phyloP scores from a whole-genome alignment of 1,284 basidiomycete species.

The Cutaneotrichosporon daszewskae region DNA sequence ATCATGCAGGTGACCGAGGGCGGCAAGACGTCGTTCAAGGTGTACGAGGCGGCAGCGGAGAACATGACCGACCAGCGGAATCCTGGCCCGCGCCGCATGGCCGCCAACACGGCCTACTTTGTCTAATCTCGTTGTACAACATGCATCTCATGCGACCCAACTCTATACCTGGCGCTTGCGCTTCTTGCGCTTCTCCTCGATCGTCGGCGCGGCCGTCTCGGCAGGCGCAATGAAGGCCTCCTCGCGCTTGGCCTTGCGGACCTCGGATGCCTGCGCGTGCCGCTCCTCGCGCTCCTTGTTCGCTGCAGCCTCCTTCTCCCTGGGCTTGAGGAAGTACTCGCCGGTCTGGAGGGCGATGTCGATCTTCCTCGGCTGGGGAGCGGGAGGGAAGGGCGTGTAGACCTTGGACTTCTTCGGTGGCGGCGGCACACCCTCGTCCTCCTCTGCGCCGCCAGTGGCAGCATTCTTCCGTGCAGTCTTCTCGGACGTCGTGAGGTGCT shows the following conservation, averaged over 20 bases:
- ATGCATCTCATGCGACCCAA: constrained; percentile 16
- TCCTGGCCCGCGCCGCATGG: constrained; percentile 36
- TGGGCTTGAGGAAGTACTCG: constrained; percentile 93
- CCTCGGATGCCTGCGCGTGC: constrained; percentile 68
- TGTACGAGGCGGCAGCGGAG: constrained; percentile 76
- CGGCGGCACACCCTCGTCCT: constrained; percentile 11
- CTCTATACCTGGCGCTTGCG: neutral
- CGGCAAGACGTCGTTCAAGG: constrained; percentile 63
- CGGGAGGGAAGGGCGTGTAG: constrained; percentile 98
- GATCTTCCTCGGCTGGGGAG: constrained; percentile 89
- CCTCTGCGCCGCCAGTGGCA: constrained; percentile 12
- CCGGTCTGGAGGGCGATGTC: constrained; percentile 92
- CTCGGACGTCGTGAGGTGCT: constrained; percentile 83
- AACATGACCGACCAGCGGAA: constrained; percentile 64
- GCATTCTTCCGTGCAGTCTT: constrained; percentile 84
- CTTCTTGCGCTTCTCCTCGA: constrained; percentile 51
- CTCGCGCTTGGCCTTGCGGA: constrained; percentile 68
- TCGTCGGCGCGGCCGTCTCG: constrained; percentile 63
- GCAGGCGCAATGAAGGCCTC: constrained; percentile 76
- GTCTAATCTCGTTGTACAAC: constrained; percentile 20
- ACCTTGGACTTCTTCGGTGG: constrained; percentile 68
- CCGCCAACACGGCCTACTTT: constrained; percentile 21
- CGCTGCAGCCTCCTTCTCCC: constrained; percentile 47
- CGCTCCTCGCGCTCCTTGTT: constrained; percentile 47
- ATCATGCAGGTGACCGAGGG: constrained; percentile 59